A percentile compares a stretch with the other conserved stretches of the same genome.
These are phyloP conservation scores for Symbiodinium natans DNA, from an alignment of 73 alveolate genomes.

Conservation along the genomic window DNA sequence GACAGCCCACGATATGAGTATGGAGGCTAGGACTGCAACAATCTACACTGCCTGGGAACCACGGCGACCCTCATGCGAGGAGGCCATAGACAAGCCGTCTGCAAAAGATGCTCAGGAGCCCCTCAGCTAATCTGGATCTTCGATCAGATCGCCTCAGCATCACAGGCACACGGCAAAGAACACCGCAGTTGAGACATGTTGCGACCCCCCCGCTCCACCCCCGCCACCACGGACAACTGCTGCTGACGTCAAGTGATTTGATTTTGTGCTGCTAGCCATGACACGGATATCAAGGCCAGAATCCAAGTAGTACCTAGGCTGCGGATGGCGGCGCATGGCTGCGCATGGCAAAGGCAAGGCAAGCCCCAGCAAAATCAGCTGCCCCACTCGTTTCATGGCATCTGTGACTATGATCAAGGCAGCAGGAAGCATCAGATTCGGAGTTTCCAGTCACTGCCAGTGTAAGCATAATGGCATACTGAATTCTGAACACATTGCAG, in stretches of 20 bases:
- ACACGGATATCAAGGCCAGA: constrained; percentile 56
- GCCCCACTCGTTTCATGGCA: too few relatives aligned
- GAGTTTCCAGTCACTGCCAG: too few relatives aligned
- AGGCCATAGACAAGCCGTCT: not conserved
- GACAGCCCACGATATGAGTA: not conserved
- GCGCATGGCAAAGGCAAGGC: not conserved
- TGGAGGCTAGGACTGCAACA: not conserved
- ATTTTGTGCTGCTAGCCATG: not conserved
- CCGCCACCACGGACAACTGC: not conserved
- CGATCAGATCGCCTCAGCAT: constrained; percentile 52
- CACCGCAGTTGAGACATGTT: too few relatives aligned
- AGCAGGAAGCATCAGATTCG: too few relatives aligned
- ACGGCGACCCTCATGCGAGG: not conserved
- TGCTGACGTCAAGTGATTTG: not conserved
- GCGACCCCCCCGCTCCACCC: not conserved
- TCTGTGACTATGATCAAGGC: too few relatives aligned
- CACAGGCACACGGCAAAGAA: too few relatives aligned
- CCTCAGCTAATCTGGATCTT: constrained; percentile 52
- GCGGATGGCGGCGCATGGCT: not conserved
- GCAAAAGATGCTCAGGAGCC: not conserved
- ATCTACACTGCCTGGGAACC: not conserved
- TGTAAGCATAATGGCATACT: too few relatives aligned
- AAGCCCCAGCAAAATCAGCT: not conserved
- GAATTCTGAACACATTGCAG: too few relatives aligned
- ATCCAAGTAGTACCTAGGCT: constrained; percentile 55